phyloP scores from a whole-genome alignment of 441 rosid genomes.

The Pelargonium cotyledonis region DNA sequence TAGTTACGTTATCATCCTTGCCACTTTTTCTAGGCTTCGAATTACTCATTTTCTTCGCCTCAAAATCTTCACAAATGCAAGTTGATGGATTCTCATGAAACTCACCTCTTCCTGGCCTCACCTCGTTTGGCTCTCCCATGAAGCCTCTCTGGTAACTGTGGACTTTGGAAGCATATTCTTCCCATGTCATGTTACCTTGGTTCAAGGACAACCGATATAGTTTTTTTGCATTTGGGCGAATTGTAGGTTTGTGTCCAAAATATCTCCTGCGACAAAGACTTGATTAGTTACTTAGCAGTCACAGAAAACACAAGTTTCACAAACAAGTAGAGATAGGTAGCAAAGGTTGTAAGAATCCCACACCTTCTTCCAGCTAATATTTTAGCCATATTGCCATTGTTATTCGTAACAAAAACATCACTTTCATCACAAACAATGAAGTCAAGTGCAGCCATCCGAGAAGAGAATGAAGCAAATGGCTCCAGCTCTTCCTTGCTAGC shows the following conservation, averaged over 20 bases:
- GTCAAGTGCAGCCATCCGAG: conserved; percentile 98
- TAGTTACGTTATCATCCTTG: conserved; percentile 33
- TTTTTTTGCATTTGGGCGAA: conserved; percentile 90
- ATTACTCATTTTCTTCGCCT: conserved; percentile 36
- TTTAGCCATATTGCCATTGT: conserved; percentile 97
- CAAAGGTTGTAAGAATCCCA: not conserved
- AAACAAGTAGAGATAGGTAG: conserved; percentile 1
- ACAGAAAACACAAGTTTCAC: conserved; percentile 6
- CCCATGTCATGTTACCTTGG: conserved; percentile 73
- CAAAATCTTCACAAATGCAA: conserved; percentile 64
- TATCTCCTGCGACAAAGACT: conserved; percentile 55
- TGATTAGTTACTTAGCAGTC: conserved; percentile 21
- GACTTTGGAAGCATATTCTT: conserved; percentile 68
- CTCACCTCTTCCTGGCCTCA: conserved; percentile 89
- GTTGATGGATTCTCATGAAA: conserved; percentile 91
- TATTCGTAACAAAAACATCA: conserved; percentile 90
- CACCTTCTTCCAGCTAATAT: conserved; percentile 94
- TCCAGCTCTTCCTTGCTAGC: conserved; percentile 71
- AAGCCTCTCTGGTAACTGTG: conserved; percentile 73
- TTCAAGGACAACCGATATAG: conserved; percentile 62
- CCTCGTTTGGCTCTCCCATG: conserved; percentile 97
- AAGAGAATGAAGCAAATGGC: conserved; percentile 67
- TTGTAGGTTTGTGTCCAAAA: conserved; percentile 88
- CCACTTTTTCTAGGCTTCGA: conserved; percentile 40
- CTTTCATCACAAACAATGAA: conserved; percentile 94